Evolutionary conservation across 176 grass and related monocot species (phyloP), one percentile per base, ranked within the genome.

Genomic region (Calamus simplicifolius): DNA sequence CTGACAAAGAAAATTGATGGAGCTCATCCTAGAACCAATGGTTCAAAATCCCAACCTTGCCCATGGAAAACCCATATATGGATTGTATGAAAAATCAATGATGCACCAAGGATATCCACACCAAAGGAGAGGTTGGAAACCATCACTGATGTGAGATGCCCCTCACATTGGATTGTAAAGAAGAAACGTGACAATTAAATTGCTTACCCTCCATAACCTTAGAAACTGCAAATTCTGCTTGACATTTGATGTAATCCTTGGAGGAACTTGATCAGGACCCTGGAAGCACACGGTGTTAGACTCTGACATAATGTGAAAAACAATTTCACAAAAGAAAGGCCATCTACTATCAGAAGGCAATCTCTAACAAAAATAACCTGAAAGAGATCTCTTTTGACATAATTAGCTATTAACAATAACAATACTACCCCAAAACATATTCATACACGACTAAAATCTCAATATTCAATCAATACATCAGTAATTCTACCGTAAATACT

Each of bases 171-270:
- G 19, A 2, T 25, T 81, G 12, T 60, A 27, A 23, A 59, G n/a
- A 48, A 29, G 14, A 51, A 58, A 58, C 55, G 13, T 62, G 50
- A 52, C 14, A 29, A 10, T 43, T 43, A 73, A 31, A 27, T 25
- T 14, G 12, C 29, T 18, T 81, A 91, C 87, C 93, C 76, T 95
- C 78, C 81, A 85, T 64, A 95, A 81, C 61, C 80, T 91, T 12
- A 97, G 50, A 18, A 97, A 18, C 62, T 59, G 82, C 27, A 97
- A 67, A 59, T 72, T 97, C 3, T 88, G 93, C 62, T 90, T 97
- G 23, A 97, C 93, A 71, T 97, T 97, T 50, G 93, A 91, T 30
- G 87, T 97, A 51, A 97, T 92, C 75, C 93, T 78, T 54, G 80
- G 81, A 80, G 84, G 81, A n/a, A 61, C 71, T 29, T 65, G 73